Conservation (phyloP, 257 asterid genomes). For the Anisodus tanguticus region DNA sequence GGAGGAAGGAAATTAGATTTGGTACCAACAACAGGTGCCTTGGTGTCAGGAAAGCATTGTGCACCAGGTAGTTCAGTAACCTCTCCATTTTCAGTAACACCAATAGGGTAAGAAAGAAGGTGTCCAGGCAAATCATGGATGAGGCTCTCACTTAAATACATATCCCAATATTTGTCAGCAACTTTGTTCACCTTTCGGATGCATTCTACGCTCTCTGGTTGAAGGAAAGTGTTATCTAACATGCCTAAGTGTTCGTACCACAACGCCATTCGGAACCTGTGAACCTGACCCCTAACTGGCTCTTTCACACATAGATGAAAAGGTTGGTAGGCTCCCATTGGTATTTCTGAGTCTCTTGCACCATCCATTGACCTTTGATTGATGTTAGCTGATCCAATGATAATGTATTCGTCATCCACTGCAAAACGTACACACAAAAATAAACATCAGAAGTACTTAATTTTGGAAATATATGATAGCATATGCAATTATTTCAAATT, state of each 20-base stretch:
- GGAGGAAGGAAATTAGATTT: slow-evolving; percentile 33
- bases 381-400: slow-evolving; percentile 24
- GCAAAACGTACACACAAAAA: background rate
- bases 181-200: slow-evolving; percentile 29
- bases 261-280: slow-evolving; percentile 32
- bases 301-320: slow-evolving; percentile 15
- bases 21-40: slow-evolving; percentile 32
- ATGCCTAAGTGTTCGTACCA: slow-evolving; percentile 34
- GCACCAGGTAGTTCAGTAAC: slow-evolving; percentile 30
- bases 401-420: slow-evolving; percentile 31
- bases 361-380: slow-evolving; percentile 30
- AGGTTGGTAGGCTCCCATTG: slow-evolving; percentile 34
- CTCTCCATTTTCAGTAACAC: slow-evolving; percentile 30
- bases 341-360: slow-evolving; percentile 25
- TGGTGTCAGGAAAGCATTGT: slow-evolving; percentile 32
- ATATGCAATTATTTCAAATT: background rate
- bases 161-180: slow-evolving; percentile 34
- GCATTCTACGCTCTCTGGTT: slow-evolving; percentile 29
- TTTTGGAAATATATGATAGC: background rate
- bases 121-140: slow-evolving; percentile 31
- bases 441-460: background rate
- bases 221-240: slow-evolving; percentile 31
- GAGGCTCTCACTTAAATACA: slow-evolving; percentile 30
- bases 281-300: slow-evolving; percentile 32
- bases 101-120: slow-evolving; percentile 31